Evolutionary conservation across 1,284 basidiomycete genomes (phyloP).

Genomic region (Ganoderma sinense): DNA sequence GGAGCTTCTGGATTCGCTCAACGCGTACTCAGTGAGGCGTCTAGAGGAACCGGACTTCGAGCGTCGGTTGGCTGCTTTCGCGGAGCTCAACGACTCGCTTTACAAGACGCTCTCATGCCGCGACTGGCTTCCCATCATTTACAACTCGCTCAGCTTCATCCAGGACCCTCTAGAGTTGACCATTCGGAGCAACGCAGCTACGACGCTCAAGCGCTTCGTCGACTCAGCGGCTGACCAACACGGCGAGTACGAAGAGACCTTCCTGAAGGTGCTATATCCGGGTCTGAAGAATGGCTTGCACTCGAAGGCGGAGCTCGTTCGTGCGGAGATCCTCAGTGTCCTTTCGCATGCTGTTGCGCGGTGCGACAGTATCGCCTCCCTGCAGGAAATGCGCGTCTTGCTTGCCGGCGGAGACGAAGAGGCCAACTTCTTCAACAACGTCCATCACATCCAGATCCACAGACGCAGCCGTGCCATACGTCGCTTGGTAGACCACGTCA

Average conservation of each 20-base stretch:
- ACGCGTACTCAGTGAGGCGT: conserved; percentile 85
- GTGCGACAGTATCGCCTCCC: conserved; percentile 64
- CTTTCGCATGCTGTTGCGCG: conserved; percentile 80
- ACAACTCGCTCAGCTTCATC: conserved; percentile 88
- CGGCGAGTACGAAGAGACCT: conserved; percentile 58
- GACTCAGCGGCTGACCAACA: conserved; percentile 57
- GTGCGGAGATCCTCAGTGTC: conserved; percentile 86
- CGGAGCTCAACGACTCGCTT: conserved; percentile 72
- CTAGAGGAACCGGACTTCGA: conserved; percentile 97
- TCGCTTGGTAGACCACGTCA: conserved; percentile 83
- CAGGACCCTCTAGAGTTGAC: conserved; percentile 92
- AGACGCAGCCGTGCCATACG: conserved; percentile 90
- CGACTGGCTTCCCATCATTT: conserved; percentile 88
- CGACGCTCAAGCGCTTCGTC: conserved; percentile 82
- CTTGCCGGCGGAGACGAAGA: conserved; percentile 94
- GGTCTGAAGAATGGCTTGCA: conserved; percentile 85
- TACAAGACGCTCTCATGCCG: conserved; percentile 57
- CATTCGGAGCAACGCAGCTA: conserved; percentile 85
- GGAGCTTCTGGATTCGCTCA: conserved; percentile 74
- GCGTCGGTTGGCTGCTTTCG: conserved; percentile 82
- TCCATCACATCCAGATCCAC: conserved; percentile 94
- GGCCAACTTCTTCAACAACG: conserved; percentile 97
- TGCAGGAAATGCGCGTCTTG: conserved; percentile 84
- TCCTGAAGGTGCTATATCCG: conserved; percentile 79
- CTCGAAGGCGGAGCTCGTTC: conserved; percentile 88